Evolutionary conservation across 768 basidiomycete genomes (phyloP), one percentile per base, ranked within the genome.

Genomic region (Kwoniella pini): DNA sequence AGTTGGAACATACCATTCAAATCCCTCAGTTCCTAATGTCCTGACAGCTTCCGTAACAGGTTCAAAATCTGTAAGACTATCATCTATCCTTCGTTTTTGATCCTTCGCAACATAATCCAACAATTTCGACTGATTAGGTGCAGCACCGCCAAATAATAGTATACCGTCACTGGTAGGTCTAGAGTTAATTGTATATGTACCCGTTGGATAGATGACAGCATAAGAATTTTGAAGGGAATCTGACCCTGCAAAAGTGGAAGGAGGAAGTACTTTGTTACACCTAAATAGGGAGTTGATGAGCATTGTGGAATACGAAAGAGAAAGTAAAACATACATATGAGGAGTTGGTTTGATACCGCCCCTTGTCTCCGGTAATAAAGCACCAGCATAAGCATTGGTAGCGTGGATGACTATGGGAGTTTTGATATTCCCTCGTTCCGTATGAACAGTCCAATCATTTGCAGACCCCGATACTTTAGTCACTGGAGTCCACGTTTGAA

Each of bases 331-430:
- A 17, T 33, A 69, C 67, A 69, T 65, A 39, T 71, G 66, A 15
- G 64, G 64, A 2, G 48, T 59, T 6, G 73, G 73, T 4, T 49
- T 67, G 43, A 72, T 70, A 44, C 65, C 39, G 0, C 65, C 64
- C 21, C 52, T 66, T 27, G 91, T 72, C 57, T 85, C 83, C 0
- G 89, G 88, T n/a, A 96, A 81, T 36, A 95, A 84, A 67, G 88
- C 83, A 1, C 86, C 84, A 12, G 86, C 84, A 64, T 94, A 93
- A 0, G 81, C 93, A 68, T 96, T 96, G 10, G 90, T 93, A 0
- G 90, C 90, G 72, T 94, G 90, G 3, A 96, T 80, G 40, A 95
- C 83, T 56, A 86, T 85, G 17, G 81, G 77, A 64, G 88, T 86
- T 2, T 72, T 40, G 26, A 91, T 74, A 1, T 70, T 63, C 1